Conservation (phyloP, 805 yeast species). For the Jamesozyma rosinii region DNA sequence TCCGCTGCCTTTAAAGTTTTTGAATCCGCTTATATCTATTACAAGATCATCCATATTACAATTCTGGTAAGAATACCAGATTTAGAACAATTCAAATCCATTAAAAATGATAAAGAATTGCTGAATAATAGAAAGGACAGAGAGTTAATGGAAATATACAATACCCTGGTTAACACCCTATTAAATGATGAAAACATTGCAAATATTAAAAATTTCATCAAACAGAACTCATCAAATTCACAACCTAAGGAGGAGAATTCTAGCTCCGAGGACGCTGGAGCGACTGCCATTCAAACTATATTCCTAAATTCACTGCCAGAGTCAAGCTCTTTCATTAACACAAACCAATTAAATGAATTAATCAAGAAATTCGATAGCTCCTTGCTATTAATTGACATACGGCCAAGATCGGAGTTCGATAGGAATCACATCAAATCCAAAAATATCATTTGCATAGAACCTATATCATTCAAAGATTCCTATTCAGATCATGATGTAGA, state of each 20-base stretch:
- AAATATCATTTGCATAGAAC: constrained; percentile 68
- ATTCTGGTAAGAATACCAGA: constrained; percentile 24
- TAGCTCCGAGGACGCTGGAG: not conserved
- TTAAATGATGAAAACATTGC: constrained; percentile 24
- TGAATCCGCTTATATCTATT: constrained; percentile 30
- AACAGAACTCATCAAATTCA: constrained; percentile 5
- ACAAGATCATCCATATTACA: constrained; percentile 27
- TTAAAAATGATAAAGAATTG: constrained; percentile 12
- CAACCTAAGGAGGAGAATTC: not conserved
- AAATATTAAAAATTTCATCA: constrained; percentile 20
- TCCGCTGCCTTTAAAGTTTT: constrained; percentile 13
- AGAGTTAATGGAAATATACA: constrained; percentile 27
- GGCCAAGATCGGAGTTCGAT: constrained; percentile 53
- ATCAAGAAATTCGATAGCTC: constrained; percentile 7
- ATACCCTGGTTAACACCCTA: constrained; percentile 24
- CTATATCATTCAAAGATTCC: constrained; percentile 43
- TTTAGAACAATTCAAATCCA: constrained; percentile 16
- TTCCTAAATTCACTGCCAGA: not conserved
- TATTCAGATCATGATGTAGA: constrained; percentile 63
- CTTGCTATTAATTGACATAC: constrained; percentile 60
- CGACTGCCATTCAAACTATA: not conserved
- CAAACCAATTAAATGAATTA: constrained; percentile 11
- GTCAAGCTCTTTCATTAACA: constrained; percentile 9
- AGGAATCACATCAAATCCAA: constrained; percentile 52
- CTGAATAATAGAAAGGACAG: constrained; percentile 11